phyloP scores from a whole-genome alignment of 2,329 filamentous ascomycete species.

The Epichloe sp. region DNA sequence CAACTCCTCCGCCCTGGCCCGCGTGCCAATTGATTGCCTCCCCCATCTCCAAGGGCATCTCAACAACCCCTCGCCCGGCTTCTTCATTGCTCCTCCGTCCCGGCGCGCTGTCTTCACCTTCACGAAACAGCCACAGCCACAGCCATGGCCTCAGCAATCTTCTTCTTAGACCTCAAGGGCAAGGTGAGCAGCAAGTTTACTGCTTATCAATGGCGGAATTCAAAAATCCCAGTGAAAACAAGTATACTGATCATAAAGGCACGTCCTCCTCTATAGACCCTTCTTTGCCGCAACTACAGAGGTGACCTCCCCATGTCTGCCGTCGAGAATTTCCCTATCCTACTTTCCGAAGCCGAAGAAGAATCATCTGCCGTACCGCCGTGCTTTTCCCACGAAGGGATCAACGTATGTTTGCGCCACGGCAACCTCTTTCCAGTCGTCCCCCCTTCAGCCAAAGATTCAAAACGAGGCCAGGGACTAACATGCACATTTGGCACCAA shows the following conservation, averaged over 20 bases:
- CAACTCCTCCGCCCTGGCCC: conserved; percentile 10
- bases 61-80: background rate
- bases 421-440: background rate
- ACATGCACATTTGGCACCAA: conserved; percentile 4
- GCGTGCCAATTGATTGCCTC: conserved; percentile 14
- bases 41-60: background rate
- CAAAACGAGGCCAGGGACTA: background rate
- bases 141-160: conserved; percentile 88
- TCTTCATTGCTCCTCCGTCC: background rate
- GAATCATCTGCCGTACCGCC: conserved; percentile 94
- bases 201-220: background rate
- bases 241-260: background rate
- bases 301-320: conserved; percentile 99
- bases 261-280: conserved; percentile 51
- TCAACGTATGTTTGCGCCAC: conserved; percentile 59
- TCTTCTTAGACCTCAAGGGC: conserved; percentile 99
- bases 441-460: background rate
- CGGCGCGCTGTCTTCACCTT: background rate
- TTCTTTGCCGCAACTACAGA: conserved; percentile 94
- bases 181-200: conserved; percentile 48
- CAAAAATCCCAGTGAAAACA: background rate
- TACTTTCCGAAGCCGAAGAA: conserved; percentile 97
- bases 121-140: background rate
- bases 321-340: conserved; percentile 92
- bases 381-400: conserved; percentile 96